Evolutionary conservation across 202 grass and related monocot genomes (phyloP), one percentile per base, ranked within the genome.

Genomic region (Saccharum hybrid): DNA sequence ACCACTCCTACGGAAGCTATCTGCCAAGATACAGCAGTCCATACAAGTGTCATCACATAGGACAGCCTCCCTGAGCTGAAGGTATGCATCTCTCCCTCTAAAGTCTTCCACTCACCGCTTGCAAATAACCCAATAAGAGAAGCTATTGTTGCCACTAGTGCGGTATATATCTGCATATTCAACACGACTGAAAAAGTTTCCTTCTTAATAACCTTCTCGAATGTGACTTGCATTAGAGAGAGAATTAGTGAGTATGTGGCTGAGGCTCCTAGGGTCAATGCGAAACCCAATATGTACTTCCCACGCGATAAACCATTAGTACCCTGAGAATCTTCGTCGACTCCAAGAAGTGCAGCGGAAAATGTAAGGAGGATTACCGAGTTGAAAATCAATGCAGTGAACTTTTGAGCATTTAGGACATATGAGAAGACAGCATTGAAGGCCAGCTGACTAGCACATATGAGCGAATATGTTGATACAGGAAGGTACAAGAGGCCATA

Each of bases 361-460:
- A 99, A 89, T n/a, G 96, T 99, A 64, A 99, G 79, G 68, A 99
- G 84, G 23, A 90, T 36, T 23, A 99, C 93, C 6, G 96, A 96
- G 72, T 99, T 99, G 71, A 99, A 82, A 76, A 99, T 92, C 56
- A 87, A 54, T 63, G 75, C 19, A 11, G 88, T 94, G 78, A 99
- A 90, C 82, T 96, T 99, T 67, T 99, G 93, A 37, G 85, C 68
- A 77, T 99, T 99, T 38, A 99, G 82, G 70, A 92, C 84, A 87
- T 99, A 92, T 23, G 96, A 88, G 78, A 96, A 96, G 75, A 96
- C 66, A 4, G 91, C 85, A 86, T 99, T 96, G 91, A 96, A 99
- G 80, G 91, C 96, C n/a, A 98, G 83, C 90, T 98, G 96, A 78
- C 88, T 98, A 68, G 96, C 91, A 71, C 96, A 98, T 31, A 98